Conservation (phyloP, 225 moss, liverwort and hornwort species). For the Sphagnum tenellum region DNA sequence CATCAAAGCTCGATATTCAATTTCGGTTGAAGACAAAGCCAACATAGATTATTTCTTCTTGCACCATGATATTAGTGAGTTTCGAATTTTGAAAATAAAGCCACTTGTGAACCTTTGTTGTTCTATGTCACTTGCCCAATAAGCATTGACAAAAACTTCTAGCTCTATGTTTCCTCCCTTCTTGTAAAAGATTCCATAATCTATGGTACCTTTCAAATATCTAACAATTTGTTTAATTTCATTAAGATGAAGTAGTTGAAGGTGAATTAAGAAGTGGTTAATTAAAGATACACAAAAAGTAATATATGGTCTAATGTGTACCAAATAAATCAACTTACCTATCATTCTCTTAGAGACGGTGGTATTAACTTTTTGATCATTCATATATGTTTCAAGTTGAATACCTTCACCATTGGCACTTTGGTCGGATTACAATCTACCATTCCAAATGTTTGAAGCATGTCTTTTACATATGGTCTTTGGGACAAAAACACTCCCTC, state of each 20-base stretch:
- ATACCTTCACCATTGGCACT: not conserved
- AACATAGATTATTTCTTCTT: not conserved
- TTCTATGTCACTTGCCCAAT: conserved; percentile 5
- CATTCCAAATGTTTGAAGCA: conserved; percentile 5
- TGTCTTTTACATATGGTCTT: not conserved
- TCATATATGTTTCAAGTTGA: not conserved
- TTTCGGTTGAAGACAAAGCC: not conserved
- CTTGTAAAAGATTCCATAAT: not conserved
- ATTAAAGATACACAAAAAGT: not conserved
- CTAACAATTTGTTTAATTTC: no score
- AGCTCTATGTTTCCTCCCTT: not conserved
- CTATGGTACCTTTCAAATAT: not conserved
- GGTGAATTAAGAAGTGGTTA: not conserved
- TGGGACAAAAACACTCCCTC: conserved; percentile 5
- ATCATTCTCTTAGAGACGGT: not conserved
- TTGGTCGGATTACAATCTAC: not conserved
- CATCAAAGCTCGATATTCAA: not conserved
- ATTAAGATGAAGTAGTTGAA: no score
- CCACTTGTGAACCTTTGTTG: not conserved
- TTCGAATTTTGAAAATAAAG: not conserved
- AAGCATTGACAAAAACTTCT: not conserved
- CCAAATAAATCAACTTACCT: conserved; percentile 1
- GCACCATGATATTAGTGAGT: not conserved
- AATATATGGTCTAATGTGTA: not conserved
- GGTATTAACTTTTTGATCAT: not conserved